Evolutionary conservation across 2,329 filamentous ascomycete species (phyloP).

Genomic region (Aspergillus niger): DNA sequence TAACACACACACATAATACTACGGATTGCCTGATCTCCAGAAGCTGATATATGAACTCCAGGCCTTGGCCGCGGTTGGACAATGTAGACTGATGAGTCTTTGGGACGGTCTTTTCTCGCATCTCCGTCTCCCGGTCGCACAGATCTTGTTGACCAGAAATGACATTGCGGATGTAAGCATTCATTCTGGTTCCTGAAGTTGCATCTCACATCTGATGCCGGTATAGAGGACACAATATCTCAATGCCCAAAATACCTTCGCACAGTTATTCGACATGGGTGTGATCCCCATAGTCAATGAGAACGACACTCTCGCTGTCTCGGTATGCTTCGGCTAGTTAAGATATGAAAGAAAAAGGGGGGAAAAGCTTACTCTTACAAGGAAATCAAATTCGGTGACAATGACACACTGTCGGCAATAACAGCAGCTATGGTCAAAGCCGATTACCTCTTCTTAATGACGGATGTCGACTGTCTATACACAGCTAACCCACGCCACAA

Average conservation of each 20-base stretch:
- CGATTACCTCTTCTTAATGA: conserved; percentile 97
- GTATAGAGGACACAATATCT: conserved; percentile 81
- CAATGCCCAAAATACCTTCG: conserved; percentile 94
- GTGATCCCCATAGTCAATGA: conserved; percentile 99
- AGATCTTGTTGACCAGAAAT: conserved; percentile 90
- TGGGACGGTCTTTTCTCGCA: conserved; percentile 94
- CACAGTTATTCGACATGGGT: conserved; percentile 86
- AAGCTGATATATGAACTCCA: conserved; percentile 33
- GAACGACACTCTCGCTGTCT: conserved; percentile 94
- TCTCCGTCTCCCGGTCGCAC: conserved; percentile 84
- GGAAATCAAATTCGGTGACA: conserved; percentile 99
- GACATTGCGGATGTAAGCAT: conserved; percentile 84
- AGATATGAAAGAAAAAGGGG: no score
- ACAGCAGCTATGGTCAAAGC: conserved; percentile 97
- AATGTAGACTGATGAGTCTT: conserved; percentile 90
- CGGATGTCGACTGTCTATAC: conserved; percentile 96
- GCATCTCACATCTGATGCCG: conserved; percentile 16
- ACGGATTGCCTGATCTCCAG: neutral
- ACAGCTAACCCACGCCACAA: conserved; percentile 89
- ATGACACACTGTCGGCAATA: conserved; percentile 94
- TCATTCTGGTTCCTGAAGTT: neutral
- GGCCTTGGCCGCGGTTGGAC: conserved; percentile 92
- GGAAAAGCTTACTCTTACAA: conserved; percentile 17
- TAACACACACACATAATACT: conserved; percentile 32
- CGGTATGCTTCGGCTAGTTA: conserved; percentile 46